phyloP scores from a whole-genome alignment of 192 early-diverging fungal genomes.

The Paraglomus brasilianum region DNA sequence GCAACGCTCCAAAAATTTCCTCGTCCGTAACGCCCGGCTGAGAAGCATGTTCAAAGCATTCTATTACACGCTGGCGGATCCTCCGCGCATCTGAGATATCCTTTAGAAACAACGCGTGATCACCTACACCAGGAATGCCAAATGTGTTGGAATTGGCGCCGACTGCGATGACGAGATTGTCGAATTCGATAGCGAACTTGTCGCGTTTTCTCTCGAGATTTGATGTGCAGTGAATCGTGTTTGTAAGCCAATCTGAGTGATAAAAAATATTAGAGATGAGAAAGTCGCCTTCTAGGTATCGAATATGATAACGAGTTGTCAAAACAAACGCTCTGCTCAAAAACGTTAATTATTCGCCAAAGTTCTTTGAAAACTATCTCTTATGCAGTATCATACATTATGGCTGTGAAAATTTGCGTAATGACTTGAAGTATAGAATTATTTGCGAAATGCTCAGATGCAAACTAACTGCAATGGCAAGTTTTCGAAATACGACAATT shows the following conservation, averaged over 20 bases:
- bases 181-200: constrained; percentile 63
- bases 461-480: too few species aligned
- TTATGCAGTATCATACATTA: too few species aligned
- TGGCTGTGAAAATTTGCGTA: too few species aligned
- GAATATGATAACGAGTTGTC: constrained; percentile 30
- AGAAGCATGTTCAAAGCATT: constrained; percentile 76
- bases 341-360: constrained; percentile 24
- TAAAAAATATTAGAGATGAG: not conserved
- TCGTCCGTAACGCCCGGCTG: constrained; percentile 62
- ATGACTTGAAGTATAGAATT: too few species aligned
- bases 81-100: constrained; percentile 81
- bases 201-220: constrained; percentile 37
- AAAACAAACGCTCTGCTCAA: constrained; percentile 29
- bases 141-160: constrained; percentile 85
- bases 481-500: too few species aligned
- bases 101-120: constrained; percentile 84
- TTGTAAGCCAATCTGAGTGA: constrained; percentile 41
- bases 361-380: too few species aligned
- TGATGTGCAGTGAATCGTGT: constrained; percentile 42
- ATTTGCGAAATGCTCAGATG: too few species aligned
- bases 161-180: constrained; percentile 79
- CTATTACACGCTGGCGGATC: constrained; percentile 77
- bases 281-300: not conserved
- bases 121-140: constrained; percentile 78
- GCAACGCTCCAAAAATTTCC: constrained; percentile 64